Evolutionary conservation across 257 asterid species (phyloP).

Genomic region (Solanum gracilifrons): DNA sequence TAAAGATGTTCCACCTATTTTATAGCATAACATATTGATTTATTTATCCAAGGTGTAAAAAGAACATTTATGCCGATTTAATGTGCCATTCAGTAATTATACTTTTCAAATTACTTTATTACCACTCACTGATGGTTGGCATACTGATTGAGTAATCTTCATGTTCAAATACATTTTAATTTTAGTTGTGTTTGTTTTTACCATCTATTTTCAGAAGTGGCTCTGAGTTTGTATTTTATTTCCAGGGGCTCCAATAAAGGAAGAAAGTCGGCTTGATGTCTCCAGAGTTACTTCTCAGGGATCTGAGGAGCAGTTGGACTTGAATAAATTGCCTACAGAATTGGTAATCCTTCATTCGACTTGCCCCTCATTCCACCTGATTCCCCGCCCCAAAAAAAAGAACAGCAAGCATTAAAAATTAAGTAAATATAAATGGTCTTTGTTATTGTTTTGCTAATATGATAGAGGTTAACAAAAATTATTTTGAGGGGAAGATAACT

Average conservation of each 20-base stretch:
- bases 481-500: not conserved
- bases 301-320: slow-evolving; percentile 11
- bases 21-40: not conserved
- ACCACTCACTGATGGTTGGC: not conserved
- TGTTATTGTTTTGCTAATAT: not conserved
- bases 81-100: not conserved
- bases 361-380: not conserved
- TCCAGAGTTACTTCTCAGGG: slow-evolving; percentile 24
- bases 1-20: not conserved
- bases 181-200: not conserved
- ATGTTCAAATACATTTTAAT: not conserved
- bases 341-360: slow-evolving; percentile 4
- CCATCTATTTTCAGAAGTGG: not conserved
- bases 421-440: not conserved
- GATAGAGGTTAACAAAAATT: not conserved
- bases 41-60: not conserved
- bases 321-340: slow-evolving; percentile 3
- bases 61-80: not conserved
- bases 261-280: slow-evolving; percentile 15
- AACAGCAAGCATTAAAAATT: not conserved
- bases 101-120: not conserved
- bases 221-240: not conserved
- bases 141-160: not conserved
- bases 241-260: slow-evolving; percentile 8
- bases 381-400: not conserved